Base-by-base conservation (phyloP, 2,329 filamentous ascomycete genomes). In the Colletotrichum chrysophilum region DNA sequence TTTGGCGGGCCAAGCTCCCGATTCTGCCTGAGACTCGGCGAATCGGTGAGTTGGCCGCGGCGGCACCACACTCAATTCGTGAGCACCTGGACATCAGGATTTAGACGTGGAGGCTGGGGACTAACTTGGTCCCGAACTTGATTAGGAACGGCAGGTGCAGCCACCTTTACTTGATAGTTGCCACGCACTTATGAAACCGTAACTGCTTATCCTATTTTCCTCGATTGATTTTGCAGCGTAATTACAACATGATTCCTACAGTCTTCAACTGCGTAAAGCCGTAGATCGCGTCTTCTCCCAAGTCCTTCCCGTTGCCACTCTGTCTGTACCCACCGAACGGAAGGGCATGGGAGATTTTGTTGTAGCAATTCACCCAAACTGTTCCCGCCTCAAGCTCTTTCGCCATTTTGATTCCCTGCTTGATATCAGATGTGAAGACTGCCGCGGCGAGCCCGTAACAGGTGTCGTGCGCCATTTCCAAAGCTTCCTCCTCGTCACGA, bases 21-120 rank as follows among this genome's bases (percentile, higher is more conserved):
- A 30, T 24, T 56, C 12, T n/a, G 48, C 26, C 2, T 18, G 3
- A 28, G 21, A 24, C 14, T 32, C 38, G 21, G 28, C 65, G 48
- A 67, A 67, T 67, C 43, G 65, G 65, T 18, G 65, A 67, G 48
- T 67, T 56, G 65, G 48, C 48, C 65, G 65, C 30, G 16, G 21
- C 21, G 28, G 14, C n/a, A 65, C 30, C 61, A 52, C n/a, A 21
- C n/a, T 52, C n/a, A 52, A 52, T 52, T 2, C 43, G 5, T 52
- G 43, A 0, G 10, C 38, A n/a, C 9, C 0, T n/a, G 18, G 9
- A 0, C 18, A 48, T 6, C 0, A 52, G 2, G 43, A 21, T 52
- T 52, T 0, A 52, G n/a, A 2, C 43, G 10, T 52, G n/a, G 43
- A 52, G 43, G n/a, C 43, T 21, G 43, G 18, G 18, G 43, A 52